A percentile compares a stretch with the other conserved stretches of the same genome.
phyloP scores from a whole-genome alignment of 1,284 basidiomycete species.

The Sporisorium reilianum region DNA sequence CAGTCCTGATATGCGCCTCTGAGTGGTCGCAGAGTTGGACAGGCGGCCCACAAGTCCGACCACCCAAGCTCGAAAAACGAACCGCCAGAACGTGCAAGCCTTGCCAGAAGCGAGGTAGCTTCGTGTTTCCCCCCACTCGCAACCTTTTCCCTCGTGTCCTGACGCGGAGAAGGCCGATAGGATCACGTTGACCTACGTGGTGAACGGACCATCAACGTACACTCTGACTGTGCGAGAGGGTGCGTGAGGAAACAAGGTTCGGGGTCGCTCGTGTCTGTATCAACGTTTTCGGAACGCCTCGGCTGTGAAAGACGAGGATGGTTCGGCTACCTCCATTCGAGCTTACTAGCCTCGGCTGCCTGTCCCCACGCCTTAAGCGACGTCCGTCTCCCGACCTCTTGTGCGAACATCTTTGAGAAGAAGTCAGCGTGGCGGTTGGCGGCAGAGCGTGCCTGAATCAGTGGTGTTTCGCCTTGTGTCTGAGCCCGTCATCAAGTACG shows the following conservation, averaged over 20 bases:
- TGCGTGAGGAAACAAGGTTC: not conserved
- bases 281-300: not conserved
- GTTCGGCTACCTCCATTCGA: slow-evolving; percentile 10
- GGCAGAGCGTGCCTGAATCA: not conserved
- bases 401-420: slow-evolving; percentile 8
- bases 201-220: not conserved
- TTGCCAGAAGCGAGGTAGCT: not conserved
- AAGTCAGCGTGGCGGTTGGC: not conserved
- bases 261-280: no score
- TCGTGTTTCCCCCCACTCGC: no score
- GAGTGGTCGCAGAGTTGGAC: not conserved
- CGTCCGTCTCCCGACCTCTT: slow-evolving; percentile 16
- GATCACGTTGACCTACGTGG: not conserved
- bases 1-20: no score
- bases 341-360: slow-evolving; percentile 15
- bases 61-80: not conserved
- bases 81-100: not conserved
- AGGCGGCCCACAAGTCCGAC: not conserved
- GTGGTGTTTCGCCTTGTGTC: not conserved
- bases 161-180: not conserved
- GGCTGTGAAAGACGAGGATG: no score
- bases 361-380: not conserved
- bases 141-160: no score
- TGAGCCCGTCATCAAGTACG: not conserved
- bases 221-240: not conserved